A percentile compares a stretch with the other conserved stretches of the same genome.
phyloP scores from a whole-genome alignment of 1,284 basidiomycete genomes.

The Moesziomyces antarcticus region DNA sequence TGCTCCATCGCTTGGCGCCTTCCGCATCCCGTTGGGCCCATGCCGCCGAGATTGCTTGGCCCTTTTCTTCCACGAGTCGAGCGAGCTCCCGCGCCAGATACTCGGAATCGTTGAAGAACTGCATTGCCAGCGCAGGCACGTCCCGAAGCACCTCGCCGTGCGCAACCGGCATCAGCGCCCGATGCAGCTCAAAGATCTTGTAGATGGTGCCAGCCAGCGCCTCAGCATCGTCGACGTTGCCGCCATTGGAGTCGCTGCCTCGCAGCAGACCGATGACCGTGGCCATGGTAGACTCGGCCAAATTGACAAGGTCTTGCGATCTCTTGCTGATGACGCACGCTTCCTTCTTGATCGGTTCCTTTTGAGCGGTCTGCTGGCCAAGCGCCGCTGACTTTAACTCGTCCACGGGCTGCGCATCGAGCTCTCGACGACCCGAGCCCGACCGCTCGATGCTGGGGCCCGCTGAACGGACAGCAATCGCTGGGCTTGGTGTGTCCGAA shows the following conservation, averaged over 20 bases:
- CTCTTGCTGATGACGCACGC: conserved; percentile 49
- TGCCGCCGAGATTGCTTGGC: conserved; percentile 28
- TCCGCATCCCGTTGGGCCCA: conserved; percentile 19
- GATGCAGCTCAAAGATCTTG: conserved; percentile 81
- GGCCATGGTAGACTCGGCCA: conserved; percentile 30
- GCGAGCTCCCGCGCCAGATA: conserved; percentile 73
- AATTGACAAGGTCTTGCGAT: conserved; percentile 33
- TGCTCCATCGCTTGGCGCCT: conserved; percentile 20
- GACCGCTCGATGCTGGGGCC: background rate
- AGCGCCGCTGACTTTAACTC: background rate
- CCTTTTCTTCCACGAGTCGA: conserved; percentile 65
- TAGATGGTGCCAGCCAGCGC: conserved; percentile 19
- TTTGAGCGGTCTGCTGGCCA: background rate
- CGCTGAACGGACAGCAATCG: background rate
- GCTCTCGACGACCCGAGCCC: too few relatives aligned
- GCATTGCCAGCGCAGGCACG: conserved; percentile 76
- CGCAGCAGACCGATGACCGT: conserved; percentile 20
- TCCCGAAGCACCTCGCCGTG: conserved; percentile 73
- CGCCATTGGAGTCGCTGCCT: background rate
- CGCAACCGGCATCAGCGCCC: conserved; percentile 81
- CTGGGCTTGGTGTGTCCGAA: background rate
- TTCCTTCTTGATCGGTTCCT: conserved; percentile 10
- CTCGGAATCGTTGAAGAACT: conserved; percentile 85
- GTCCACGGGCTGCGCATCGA: background rate
- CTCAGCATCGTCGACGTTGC: conserved; percentile 14